These are phyloP conservation scores for Talaromyces sp. DNA, from an alignment of 2,329 filamentous ascomycete species.

Conservation along the genomic window DNA sequence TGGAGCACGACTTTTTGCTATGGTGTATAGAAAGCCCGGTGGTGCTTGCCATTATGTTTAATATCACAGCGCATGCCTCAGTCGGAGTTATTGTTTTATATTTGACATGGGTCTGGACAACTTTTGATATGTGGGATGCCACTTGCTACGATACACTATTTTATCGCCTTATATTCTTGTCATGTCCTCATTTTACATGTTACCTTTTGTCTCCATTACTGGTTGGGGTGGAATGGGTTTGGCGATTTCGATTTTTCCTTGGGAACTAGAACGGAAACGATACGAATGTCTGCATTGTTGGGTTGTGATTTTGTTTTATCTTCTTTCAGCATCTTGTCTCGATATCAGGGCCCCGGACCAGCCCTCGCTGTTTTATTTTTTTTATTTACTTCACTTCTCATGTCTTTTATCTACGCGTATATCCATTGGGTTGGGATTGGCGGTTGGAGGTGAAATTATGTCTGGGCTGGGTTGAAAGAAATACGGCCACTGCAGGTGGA, in stretches of 20 bases:
- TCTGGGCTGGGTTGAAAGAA: conserved; percentile 18
- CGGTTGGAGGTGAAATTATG: conserved; percentile 25
- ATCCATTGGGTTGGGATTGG: conserved; percentile 19
- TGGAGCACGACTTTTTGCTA: conserved; percentile 25
- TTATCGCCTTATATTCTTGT: conserved; percentile 12
- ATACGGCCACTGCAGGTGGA: conserved; percentile 19
- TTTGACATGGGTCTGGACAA: conserved; percentile 19
- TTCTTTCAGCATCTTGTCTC: conserved; percentile 24
- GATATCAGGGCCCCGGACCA: conserved; percentile 10
- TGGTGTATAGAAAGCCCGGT: conserved; percentile 37
- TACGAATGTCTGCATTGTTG: conserved; percentile 39
- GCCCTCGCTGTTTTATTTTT: conserved; percentile 9
- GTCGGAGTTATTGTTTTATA: conserved; percentile 31
- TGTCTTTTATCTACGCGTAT: conserved; percentile 15
- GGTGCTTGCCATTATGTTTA: conserved; percentile 13
- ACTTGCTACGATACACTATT: conserved; percentile 17
- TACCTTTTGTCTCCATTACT: conserved; percentile 13
- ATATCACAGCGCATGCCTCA: conserved; percentile 27
- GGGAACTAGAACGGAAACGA: conserved; percentile 38
- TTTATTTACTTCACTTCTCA: conserved; percentile 15
- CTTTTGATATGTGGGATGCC: conserved; percentile 21
- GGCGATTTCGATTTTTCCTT: conserved; percentile 16
- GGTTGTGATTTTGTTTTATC: conserved; percentile 19
- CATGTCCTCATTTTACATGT: conserved; percentile 18
- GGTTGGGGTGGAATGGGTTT: conserved; percentile 28